phyloP scores from a whole-genome alignment of 2,329 filamentous ascomycete genomes.

The Neocatenulostroma microsporum region DNA sequence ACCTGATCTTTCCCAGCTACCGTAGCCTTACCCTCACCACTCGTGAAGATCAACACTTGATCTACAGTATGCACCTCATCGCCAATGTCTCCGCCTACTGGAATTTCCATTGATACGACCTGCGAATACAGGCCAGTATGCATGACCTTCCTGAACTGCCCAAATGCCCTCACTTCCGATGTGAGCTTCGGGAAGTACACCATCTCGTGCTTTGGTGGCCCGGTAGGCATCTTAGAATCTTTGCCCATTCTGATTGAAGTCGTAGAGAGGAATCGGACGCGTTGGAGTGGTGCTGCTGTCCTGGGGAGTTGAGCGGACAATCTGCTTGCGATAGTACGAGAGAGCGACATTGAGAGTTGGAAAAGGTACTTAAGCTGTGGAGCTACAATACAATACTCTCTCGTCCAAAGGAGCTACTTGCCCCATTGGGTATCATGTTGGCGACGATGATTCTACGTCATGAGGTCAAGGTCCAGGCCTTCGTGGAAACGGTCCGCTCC shows the following conservation, averaged over 20 bases:
- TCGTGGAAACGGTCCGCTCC: too few relatives aligned
- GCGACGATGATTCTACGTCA: too few relatives aligned
- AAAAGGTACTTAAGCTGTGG: background rate
- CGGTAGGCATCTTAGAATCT: constrained; percentile 26
- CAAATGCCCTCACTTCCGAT: constrained; percentile 47
- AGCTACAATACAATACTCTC: too few relatives aligned
- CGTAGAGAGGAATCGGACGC: constrained; percentile 14
- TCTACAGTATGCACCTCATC: constrained; percentile 60
- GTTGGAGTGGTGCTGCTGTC: background rate
- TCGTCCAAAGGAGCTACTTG: constrained; percentile 4
- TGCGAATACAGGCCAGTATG: constrained; percentile 58
- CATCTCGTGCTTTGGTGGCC: constrained; percentile 43
- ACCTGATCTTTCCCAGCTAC: constrained; percentile 53
- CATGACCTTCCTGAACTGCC: constrained; percentile 54
- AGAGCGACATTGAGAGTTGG: constrained; percentile 3
- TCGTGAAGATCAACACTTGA: constrained; percentile 58
- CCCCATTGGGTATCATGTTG: too few relatives aligned
- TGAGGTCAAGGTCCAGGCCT: too few relatives aligned
- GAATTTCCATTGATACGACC: constrained; percentile 58
- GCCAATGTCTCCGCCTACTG: constrained; percentile 57
- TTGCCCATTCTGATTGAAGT: constrained; percentile 23
- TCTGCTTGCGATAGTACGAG: constrained; percentile 3
- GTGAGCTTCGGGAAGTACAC: constrained; percentile 53
- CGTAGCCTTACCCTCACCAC: constrained; percentile 50
- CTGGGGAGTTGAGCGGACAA: constrained; percentile 1